Conservation (phyloP, 352 stramenopile species). For the Globisporangium paroecandrum region DNA sequence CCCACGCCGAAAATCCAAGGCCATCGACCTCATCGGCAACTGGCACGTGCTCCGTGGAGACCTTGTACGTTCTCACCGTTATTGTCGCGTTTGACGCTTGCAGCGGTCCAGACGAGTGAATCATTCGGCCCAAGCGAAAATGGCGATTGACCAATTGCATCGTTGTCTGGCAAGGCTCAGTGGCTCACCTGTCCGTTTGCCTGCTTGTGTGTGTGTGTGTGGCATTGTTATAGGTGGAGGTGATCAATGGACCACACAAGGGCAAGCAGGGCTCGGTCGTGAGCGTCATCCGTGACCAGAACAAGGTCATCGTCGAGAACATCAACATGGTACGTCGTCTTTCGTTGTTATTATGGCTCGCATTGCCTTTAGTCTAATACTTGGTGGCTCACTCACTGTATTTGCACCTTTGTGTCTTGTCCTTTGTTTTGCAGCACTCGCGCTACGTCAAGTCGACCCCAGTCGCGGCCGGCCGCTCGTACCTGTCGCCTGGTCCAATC, state of each 20-base stretch:
- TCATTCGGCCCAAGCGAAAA: background rate
- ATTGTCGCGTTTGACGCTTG: too few species aligned
- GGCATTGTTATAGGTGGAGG: slow-evolving; percentile 48
- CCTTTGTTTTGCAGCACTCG: slow-evolving; percentile 36
- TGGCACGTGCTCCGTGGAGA: slow-evolving; percentile 82
- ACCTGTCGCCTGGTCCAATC: slow-evolving; percentile 76
- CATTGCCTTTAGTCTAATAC: background rate
- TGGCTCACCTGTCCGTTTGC: background rate
- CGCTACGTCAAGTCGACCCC: slow-evolving; percentile 82
- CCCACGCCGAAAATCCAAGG: slow-evolving; percentile 73
- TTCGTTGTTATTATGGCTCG: background rate
- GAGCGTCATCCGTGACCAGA: slow-evolving; percentile 71
- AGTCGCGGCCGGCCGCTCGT: slow-evolving; percentile 62
- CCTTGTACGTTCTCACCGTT: slow-evolving; percentile 31
- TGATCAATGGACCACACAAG: slow-evolving; percentile 79
- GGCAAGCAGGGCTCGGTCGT: slow-evolving; percentile 76
- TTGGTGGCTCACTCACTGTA: background rate
- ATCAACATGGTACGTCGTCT: slow-evolving; percentile 74
- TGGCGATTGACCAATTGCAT: background rate
- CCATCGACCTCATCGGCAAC: slow-evolving; percentile 74
- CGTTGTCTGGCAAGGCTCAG: too few species aligned
- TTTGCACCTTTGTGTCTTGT: background rate
- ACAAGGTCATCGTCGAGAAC: slow-evolving; percentile 82
- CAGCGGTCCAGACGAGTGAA: too few species aligned
- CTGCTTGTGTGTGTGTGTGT: background rate